Conservation (phyloP, 352 stramenopile genomes). For the Phytophthora aleatoria region DNA sequence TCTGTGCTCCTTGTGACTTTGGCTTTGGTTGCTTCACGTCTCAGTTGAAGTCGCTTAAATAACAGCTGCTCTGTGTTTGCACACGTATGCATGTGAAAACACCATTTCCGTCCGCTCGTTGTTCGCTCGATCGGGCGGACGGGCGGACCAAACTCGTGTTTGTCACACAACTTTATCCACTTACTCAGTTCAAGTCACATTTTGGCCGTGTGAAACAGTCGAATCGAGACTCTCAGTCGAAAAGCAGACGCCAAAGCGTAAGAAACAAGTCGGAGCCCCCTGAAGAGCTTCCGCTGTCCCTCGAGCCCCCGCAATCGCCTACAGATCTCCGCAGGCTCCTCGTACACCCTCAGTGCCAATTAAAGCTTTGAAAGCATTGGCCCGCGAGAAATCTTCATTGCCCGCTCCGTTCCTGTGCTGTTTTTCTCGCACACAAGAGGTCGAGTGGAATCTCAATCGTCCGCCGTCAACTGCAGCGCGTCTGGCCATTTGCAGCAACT, state of each 20-base stretch:
- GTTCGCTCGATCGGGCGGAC: conserved; percentile 8
- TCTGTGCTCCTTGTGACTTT: no score
- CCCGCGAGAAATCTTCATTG: conserved; percentile 14
- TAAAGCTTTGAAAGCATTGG: conserved; percentile 28
- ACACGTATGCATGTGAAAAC: conserved; percentile 6
- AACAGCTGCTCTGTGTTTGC: conserved; percentile 2
- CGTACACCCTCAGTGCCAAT: conserved; percentile 13
- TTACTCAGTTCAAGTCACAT: conserved; percentile 18
- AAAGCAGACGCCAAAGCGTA: conserved; percentile 35
- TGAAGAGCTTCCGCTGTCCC: conserved; percentile 9
- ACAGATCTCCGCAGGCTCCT: not conserved
- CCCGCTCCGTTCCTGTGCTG: conserved; percentile 11
- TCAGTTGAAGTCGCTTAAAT: not conserved
- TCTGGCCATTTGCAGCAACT: conserved; percentile 5
- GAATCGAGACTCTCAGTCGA: conserved; percentile 28
- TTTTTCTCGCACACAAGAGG: conserved; percentile 10
- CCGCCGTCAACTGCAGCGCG: conserved; percentile 7
- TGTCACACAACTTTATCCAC: conserved; percentile 18
- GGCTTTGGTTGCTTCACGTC: no score
- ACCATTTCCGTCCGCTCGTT: conserved; percentile 11
- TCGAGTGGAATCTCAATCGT: conserved; percentile 21
- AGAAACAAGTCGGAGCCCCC: conserved; percentile 26
- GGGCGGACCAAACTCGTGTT: conserved; percentile 2
- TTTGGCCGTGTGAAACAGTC: conserved; percentile 28
- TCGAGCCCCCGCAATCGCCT: conserved; percentile 15